A percentile compares a stretch with the other conserved stretches of the same genome.
Evolutionary conservation across 2,329 filamentous ascomycete species (phyloP).

Genomic region (Trichoderma sp.): DNA sequence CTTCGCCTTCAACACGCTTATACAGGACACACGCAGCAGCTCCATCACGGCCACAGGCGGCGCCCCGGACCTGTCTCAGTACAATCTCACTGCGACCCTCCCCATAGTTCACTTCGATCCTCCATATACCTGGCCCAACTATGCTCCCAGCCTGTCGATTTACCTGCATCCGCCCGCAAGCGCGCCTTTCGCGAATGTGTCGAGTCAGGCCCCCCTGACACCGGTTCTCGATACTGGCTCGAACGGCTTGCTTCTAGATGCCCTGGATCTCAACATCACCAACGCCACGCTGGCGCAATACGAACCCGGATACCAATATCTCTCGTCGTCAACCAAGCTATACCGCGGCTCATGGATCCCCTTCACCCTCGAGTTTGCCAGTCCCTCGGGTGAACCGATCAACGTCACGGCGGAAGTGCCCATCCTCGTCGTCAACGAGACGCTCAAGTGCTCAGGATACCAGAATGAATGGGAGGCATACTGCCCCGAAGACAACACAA

Average conservation of each 20-base stretch:
- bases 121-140: background rate
- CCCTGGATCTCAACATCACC: background rate
- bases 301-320: background rate
- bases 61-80: background rate
- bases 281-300: background rate
- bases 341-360: background rate
- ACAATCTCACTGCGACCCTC: background rate
- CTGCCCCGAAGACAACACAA: background rate
- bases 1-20: background rate
- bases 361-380: background rate
- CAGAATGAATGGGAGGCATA: background rate
- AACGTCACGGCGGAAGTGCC: background rate
- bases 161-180: background rate
- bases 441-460: background rate
- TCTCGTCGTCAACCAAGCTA: background rate
- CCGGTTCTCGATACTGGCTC: background rate
- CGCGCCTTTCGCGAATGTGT: background rate
- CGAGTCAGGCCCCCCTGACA: background rate
- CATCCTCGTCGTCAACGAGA: background rate
- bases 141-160: background rate
- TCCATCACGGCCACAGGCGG: background rate
- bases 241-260: background rate
- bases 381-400: background rate
- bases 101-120: background rate
- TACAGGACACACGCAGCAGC: background rate